Evolutionary conservation across 2,329 filamentous ascomycete genomes (phyloP).

Genomic region (Tricladium varicosporioides): DNA sequence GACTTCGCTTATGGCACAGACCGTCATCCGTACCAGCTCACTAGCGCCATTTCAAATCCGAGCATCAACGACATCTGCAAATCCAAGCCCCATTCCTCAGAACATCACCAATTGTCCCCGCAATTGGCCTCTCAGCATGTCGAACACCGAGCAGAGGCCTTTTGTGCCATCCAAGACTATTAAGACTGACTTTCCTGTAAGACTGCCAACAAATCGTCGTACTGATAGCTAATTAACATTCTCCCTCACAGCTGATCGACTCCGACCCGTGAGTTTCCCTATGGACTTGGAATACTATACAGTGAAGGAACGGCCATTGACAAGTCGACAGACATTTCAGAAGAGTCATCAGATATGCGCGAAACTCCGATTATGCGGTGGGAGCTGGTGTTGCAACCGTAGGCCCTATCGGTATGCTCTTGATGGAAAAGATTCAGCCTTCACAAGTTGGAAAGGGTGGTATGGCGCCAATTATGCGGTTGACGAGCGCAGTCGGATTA

Average conservation of each 20-base stretch:
- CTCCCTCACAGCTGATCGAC: conserved; percentile 80
- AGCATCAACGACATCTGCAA: too few relatives aligned
- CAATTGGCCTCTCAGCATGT: conserved; percentile 33
- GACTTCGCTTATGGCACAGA: conserved; percentile 4
- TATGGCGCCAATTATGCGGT: conserved; percentile 79
- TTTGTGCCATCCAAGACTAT: conserved; percentile 76
- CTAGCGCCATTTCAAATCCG: conserved; percentile 13
- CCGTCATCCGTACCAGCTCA: conserved; percentile 7
- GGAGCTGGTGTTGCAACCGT: conserved; percentile 67
- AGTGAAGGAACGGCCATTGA: conserved; percentile 28
- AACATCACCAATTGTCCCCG: conserved; percentile 28
- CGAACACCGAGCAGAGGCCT: conserved; percentile 38
- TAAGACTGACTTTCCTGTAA: conserved; percentile 82
- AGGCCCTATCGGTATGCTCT: conserved; percentile 70
- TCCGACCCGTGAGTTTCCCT: conserved; percentile 80
- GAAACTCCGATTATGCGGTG: conserved; percentile 76
- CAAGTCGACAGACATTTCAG: conserved; percentile 71
- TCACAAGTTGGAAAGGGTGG: conserved; percentile 81
- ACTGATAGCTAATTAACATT: conserved; percentile 32
- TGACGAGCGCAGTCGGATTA: conserved; percentile 70
- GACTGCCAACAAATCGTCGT: conserved; percentile 36
- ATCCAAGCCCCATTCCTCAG: too few relatives aligned
- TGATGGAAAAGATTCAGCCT: conserved; percentile 82
- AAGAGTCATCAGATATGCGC: conserved; percentile 84
- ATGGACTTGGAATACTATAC: conserved; percentile 1